These are phyloP conservation scores for Malus hybrid DNA, from an alignment of 331 rosid species.

Conservation along the genomic window DNA sequence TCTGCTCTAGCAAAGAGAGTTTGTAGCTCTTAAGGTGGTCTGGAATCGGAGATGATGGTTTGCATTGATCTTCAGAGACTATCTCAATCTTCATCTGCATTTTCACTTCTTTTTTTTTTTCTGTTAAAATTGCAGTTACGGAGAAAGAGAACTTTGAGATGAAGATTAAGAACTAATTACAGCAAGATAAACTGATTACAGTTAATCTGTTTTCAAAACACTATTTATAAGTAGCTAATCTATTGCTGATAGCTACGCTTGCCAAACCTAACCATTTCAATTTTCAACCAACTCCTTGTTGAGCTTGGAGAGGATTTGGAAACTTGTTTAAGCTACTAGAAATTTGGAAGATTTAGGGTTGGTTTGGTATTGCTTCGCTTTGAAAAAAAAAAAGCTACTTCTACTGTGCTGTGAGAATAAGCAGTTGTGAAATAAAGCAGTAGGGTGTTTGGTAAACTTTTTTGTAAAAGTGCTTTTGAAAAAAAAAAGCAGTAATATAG, in stretches of 20 bases:
- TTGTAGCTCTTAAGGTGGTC: not conserved
- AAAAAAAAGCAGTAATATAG: too few species aligned
- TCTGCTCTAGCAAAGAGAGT: slow-evolving; percentile 15
- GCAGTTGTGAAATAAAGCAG: too few species aligned
- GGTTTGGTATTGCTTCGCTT: too few species aligned
- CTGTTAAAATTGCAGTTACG: not conserved
- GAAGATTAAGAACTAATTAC: not conserved
- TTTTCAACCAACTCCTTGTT: not conserved
- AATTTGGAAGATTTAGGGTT: not conserved
- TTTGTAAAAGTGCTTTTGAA: too few species aligned
- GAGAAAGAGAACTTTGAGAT: not conserved
- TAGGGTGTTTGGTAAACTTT: too few species aligned
- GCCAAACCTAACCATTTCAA: not conserved
- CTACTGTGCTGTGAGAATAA: too few species aligned
- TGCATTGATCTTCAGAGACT: slow-evolving; percentile 3
- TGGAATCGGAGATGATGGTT: slow-evolving; percentile 4
- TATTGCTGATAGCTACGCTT: not conserved
- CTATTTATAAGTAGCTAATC: not conserved
- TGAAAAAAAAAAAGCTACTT: too few species aligned
- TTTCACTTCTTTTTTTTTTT: not conserved
- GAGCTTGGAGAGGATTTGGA: not conserved
- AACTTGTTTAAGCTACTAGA: not conserved
- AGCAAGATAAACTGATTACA: not conserved
- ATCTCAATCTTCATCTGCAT: slow-evolving; percentile 2
- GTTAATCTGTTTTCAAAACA: not conserved